Evolutionary conservation across 192 early-diverging fungal genomes (phyloP), one percentile per base, ranked within the genome.

Genomic region (Backusella westeae): DNA sequence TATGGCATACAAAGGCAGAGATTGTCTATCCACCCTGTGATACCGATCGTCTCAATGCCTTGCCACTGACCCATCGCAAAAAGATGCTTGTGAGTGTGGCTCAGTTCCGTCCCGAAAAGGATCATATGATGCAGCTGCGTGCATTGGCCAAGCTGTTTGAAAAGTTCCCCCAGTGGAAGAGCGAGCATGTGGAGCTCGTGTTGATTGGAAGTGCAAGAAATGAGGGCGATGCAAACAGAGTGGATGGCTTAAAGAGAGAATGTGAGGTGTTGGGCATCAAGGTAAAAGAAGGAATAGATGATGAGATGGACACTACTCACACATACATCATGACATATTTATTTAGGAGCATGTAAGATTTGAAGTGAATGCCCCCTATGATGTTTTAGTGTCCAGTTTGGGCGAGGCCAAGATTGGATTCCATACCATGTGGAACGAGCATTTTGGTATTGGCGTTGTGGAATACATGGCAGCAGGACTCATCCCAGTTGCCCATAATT

Each of bases 351-450:
- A 90, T 79, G 92, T 97, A 0, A 79, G 83, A 29, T 92, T 99
- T 76, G 83, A 94, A 12, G 82, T 92, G 23, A 99, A 99, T 83
- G 96, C 93, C 6, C 73, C 91, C 0, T 98, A 93, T 83, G 69
- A 80, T 32, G 85, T 86, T 17, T 86, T 99, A 4, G 81, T 87
- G 36, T 77, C 79, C 0, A 90, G 91, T 85, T 80, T 98, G 3
- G 75, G 84, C 21, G 75, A 71, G 17, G 86, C 90, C 34, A 85
- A 87, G 66, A 81, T 99, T 67, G 98, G 97, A 5, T 59, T 99
- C 15, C 97, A 99, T 80, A 95, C 97, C 15, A 99, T 99, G 98
- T 87, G 88, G 77, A 93, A 99, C 77, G 98, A 99, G 81, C 98
- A 99, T 78, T 99, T 99, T 88, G 98, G 98, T 6, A 99, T 99